Evolutionary conservation across 257 asterid species (phyloP), one percentile per base, ranked within the genome.

Genomic region (Hygrophila difformis): DNA sequence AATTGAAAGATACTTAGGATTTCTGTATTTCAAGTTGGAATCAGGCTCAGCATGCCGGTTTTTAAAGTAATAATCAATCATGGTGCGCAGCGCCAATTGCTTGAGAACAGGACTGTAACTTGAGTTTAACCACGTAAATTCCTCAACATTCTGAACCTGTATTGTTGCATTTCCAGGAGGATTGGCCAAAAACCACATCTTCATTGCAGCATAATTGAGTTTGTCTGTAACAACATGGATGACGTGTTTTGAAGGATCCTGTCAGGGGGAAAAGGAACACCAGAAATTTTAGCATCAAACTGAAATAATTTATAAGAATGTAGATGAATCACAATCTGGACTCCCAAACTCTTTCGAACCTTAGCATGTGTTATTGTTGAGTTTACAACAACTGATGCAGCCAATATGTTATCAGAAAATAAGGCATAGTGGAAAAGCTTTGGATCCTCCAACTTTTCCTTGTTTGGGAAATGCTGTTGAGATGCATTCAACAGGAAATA

Each of bases 1-100:
- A 31, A 63, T 71, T 1, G 86, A 77, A 21, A 74, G 75, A 66
- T 77, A 77, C 65, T 74, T 77, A 5, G 86, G 86, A 43, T 77
- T 74, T 64, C 78, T 63, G 31, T 37, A 73, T 52, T 73, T 69
- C 55, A 70, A 15, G 65, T 64, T 74, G 5, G 82, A 49, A 64
- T 74, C 82, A 15, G 63, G 56, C 34, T 74, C 75, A 0, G 65
- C 54, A n/a, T 56, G 66, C 1, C 68, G 70, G 52, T 49, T 58
- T 63, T 55, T 74, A 61, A 74, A 74, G 71, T 74, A 74, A 43
- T 60, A 74, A 54, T 68, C 76, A 9, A 73, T 62, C 74, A 56
- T 65, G 51, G 81, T 68, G 9, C 66, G 65, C 9, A 70, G 48
- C n/a, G 61, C 61, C 42, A 73, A 29, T 51, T 72, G 84, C 66